Conservation (phyloP, 768 basidiomycete genomes). For the Tremella mesenterica region DNA sequence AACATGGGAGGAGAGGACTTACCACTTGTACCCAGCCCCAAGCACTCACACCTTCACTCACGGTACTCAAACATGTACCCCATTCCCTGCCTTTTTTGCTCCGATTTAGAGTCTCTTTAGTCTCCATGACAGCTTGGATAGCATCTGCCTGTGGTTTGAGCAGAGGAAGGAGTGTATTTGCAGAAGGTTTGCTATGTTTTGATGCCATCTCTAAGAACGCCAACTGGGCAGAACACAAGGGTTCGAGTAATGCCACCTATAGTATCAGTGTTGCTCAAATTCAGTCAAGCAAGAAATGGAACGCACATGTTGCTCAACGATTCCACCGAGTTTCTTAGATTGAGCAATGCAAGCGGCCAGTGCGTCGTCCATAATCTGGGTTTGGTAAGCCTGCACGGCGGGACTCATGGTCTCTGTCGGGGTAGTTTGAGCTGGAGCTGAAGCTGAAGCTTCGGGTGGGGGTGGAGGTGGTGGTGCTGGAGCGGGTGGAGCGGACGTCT, state of each 20-base stretch:
- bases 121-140: constrained; percentile 65
- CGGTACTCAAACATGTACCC: constrained; percentile 66
- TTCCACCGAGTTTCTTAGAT: constrained; percentile 60
- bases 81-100: constrained; percentile 58
- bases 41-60: constrained; percentile 71
- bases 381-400: constrained; percentile 64
- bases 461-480: constrained; percentile 33
- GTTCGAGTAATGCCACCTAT: constrained; percentile 35
- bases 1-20: constrained; percentile 39
- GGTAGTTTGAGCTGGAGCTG: constrained; percentile 37
- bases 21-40: constrained; percentile 85
- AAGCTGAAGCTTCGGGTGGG: constrained; percentile 36
- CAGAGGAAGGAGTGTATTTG: constrained; percentile 53
- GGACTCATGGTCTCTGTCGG: constrained; percentile 49
- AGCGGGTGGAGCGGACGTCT: constrained; percentile 31
- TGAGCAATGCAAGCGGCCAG: constrained; percentile 66
- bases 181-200: constrained; percentile 70
- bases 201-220: constrained; percentile 59
- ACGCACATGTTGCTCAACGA: constrained; percentile 72
- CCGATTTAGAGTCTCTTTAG: constrained; percentile 71
- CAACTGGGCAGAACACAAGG: constrained; percentile 61
- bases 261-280: neutral
- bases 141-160: constrained; percentile 62
- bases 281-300: neutral
- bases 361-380: constrained; percentile 62